A percentile compares a stretch with the other conserved stretches of the same genome.
phyloP scores from a whole-genome alignment of 352 stramenopile genomes.

The Globisporangium orthogonon region DNA sequence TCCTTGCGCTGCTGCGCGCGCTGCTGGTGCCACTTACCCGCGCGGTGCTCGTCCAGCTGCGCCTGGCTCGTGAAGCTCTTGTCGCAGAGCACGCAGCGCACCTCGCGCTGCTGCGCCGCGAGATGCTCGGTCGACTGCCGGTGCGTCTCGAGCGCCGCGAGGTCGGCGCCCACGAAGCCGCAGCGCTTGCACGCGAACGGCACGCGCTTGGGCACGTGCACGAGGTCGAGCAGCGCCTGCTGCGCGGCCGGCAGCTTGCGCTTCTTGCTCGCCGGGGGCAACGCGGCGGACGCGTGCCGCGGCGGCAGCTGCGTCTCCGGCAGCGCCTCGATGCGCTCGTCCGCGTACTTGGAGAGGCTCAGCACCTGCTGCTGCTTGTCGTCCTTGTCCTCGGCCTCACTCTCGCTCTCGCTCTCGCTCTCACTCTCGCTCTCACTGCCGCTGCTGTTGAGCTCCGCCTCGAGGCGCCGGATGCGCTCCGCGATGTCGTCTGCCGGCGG shows the following conservation, averaged over 20 bases:
- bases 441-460: slow-evolving; percentile 49
- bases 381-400: slow-evolving; percentile 10
- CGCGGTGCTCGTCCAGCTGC: slow-evolving; percentile 71
- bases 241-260: slow-evolving; percentile 26
- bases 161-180: slow-evolving; percentile 63
- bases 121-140: slow-evolving; percentile 39
- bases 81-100: slow-evolving; percentile 55
- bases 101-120: slow-evolving; percentile 22
- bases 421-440: slow-evolving; percentile 16
- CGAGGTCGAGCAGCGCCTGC: slow-evolving; percentile 28
- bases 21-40: slow-evolving; percentile 81
- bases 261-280: slow-evolving; percentile 31
- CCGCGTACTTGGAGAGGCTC: slow-evolving; percentile 60
- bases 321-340: slow-evolving; percentile 56
- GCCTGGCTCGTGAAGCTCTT: slow-evolving; percentile 76
- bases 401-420: slow-evolving; percentile 14
- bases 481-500: slow-evolving; percentile 52
- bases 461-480: slow-evolving; percentile 58
- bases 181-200: slow-evolving; percentile 82
- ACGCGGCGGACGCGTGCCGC: slow-evolving; percentile 16
- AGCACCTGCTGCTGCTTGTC: slow-evolving; percentile 19
- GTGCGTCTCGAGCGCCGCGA: slow-evolving; percentile 62
- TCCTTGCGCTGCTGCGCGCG: slow-evolving; percentile 59
- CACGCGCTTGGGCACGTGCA: slow-evolving; percentile 66
- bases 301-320: slow-evolving; percentile 47